A percentile compares a stretch with the other conserved stretches of the same genome.
phyloP scores from a whole-genome alignment of 352 stramenopile species.

The Globisporangium sylvaticum region DNA sequence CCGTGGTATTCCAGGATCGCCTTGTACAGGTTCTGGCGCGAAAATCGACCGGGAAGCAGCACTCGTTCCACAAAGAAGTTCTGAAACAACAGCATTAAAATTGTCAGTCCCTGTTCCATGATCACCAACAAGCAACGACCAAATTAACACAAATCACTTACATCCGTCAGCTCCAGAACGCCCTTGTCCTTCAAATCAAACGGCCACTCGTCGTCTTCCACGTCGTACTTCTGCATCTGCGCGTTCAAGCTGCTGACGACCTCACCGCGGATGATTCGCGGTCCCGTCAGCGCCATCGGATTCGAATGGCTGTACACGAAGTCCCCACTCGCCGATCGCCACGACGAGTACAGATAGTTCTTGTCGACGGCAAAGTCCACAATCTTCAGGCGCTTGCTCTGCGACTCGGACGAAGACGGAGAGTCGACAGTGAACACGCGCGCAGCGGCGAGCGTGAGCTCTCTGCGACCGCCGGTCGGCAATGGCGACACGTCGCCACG shows the following conservation, averaged over 20 bases:
- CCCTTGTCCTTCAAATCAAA: slow-evolving; percentile 51
- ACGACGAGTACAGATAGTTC: slow-evolving; percentile 66
- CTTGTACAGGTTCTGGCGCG: slow-evolving; percentile 58
- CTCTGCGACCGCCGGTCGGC: slow-evolving; percentile 21
- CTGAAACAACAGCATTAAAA: slow-evolving; percentile 15
- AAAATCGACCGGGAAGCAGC: slow-evolving; percentile 62
- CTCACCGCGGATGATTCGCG: slow-evolving; percentile 45
- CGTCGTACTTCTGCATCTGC: slow-evolving; percentile 64
- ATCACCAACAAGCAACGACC: not conserved
- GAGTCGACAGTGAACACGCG: slow-evolving; percentile 48
- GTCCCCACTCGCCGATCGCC: slow-evolving; percentile 55
- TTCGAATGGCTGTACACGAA: slow-evolving; percentile 64
- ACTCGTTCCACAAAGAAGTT: slow-evolving; percentile 59
- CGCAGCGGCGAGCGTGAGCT: slow-evolving; percentile 43
- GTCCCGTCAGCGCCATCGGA: slow-evolving; percentile 63
- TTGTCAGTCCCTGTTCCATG: not conserved
- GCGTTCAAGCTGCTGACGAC: slow-evolving; percentile 51
- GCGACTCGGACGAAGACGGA: slow-evolving; percentile 1
- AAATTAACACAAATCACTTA: slow-evolving; percentile 12
- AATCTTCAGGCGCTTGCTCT: slow-evolving; percentile 49
- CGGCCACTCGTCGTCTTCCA: slow-evolving; percentile 49
- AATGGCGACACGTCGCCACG: slow-evolving; percentile 44
- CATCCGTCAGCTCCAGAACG: slow-evolving; percentile 38
- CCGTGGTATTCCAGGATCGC: slow-evolving; percentile 46
- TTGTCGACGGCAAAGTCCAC: slow-evolving; percentile 73